phyloP scores from a whole-genome alignment of 2,329 filamentous ascomycete genomes.

The Botrytis cinerea region DNA sequence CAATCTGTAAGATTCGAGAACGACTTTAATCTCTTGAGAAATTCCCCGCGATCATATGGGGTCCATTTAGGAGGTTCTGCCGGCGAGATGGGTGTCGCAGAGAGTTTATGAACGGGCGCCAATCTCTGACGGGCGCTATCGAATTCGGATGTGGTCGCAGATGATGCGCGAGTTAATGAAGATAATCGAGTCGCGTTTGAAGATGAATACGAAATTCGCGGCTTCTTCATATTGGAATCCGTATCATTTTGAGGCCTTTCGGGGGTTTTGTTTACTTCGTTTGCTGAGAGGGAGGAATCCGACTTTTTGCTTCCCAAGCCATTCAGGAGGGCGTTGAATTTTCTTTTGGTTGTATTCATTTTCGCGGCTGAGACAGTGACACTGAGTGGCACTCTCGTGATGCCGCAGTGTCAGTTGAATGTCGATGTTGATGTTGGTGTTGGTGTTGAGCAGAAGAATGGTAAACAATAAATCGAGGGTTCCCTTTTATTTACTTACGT shows the following conservation, averaged over 20 bases:
- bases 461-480: not conserved
- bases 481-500: slow-evolving; percentile 2
- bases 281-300: slow-evolving; percentile 46
- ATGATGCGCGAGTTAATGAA: slow-evolving; percentile 25
- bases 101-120: slow-evolving; percentile 27
- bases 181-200: slow-evolving; percentile 24
- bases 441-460: not conserved
- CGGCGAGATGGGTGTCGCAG: slow-evolving; percentile 24
- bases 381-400: slow-evolving; percentile 11
- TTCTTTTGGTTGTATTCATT: slow-evolving; percentile 80
- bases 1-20: slow-evolving; percentile 91
- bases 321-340: slow-evolving; percentile 76
- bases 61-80: slow-evolving; percentile 68
- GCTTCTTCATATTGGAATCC: slow-evolving; percentile 38
- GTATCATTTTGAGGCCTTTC: slow-evolving; percentile 37
- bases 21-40: slow-evolving; percentile 77
- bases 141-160: not conserved
- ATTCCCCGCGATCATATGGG: slow-evolving; percentile 80
- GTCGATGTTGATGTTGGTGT: not conserved
- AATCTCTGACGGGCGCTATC: slow-evolving; percentile 36
- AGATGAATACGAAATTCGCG: slow-evolving; percentile 34
- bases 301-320: slow-evolving; percentile 54
- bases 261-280: slow-evolving; percentile 44
- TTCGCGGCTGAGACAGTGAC: not conserved
- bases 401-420: not conserved